These are phyloP conservation scores for Ganoderma leucocontextum DNA, from an alignment of 1,284 basidiomycete species.

Conservation along the genomic window DNA sequence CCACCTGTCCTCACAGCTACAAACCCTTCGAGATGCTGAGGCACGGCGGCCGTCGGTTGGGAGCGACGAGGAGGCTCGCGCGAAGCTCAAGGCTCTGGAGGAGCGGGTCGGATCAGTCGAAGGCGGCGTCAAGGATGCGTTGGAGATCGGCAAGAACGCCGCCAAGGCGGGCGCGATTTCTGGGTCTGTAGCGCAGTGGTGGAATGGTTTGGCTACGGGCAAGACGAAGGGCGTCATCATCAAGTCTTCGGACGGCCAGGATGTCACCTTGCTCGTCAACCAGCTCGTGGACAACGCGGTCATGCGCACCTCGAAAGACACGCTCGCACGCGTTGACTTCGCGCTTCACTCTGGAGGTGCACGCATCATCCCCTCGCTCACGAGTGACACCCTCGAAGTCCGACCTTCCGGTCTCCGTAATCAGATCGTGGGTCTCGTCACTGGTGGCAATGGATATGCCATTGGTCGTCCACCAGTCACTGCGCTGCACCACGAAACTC, in stretches of 20 bases:
- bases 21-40: slow-evolving; percentile 45
- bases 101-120: slow-evolving; percentile 71
- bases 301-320: slow-evolving; percentile 75
- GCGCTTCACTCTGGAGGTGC: slow-evolving; percentile 88
- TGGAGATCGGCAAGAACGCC: slow-evolving; percentile 68
- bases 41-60: slow-evolving; percentile 31
- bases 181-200: slow-evolving; percentile 59
- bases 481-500: slow-evolving; percentile 84
- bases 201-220: slow-evolving; percentile 60
- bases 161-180: slow-evolving; percentile 46
- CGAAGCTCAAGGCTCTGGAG: slow-evolving; percentile 63
- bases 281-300: slow-evolving; percentile 80
- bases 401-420: slow-evolving; percentile 54
- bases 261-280: slow-evolving; percentile 75
- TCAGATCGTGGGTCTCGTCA: slow-evolving; percentile 60
- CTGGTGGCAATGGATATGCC: slow-evolving; percentile 65
- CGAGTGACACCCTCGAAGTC: slow-evolving; percentile 79
- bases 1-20: slow-evolving; percentile 57
- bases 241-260: slow-evolving; percentile 79
- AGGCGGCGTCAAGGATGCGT: slow-evolving; percentile 73
- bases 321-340: slow-evolving; percentile 84
- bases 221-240: slow-evolving; percentile 58
- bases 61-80: slow-evolving; percentile 64
- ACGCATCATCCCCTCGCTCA: slow-evolving; percentile 82
- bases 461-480: slow-evolving; percentile 85